phyloP scores from a whole-genome alignment of 1,284 basidiomycete genomes.

The Takashimella tepidaria region DNA sequence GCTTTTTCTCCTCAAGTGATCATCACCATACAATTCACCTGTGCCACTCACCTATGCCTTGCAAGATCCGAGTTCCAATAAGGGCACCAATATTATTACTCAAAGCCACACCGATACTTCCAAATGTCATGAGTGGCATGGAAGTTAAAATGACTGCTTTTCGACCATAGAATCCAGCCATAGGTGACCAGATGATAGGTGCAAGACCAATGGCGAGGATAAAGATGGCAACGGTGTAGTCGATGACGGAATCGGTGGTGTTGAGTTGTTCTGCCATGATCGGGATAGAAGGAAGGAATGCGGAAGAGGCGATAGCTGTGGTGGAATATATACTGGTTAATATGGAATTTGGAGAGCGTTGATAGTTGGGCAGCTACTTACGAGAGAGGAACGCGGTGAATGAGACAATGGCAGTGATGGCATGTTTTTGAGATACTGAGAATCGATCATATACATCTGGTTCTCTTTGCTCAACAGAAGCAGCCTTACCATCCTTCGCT shows the following conservation, averaged over 20 bases:
- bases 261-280: constrained; percentile 59
- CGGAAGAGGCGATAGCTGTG: constrained; percentile 61
- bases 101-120: constrained; percentile 57
- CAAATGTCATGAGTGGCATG: constrained; percentile 58
- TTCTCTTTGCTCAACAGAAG: background rate
- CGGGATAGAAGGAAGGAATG: constrained; percentile 65
- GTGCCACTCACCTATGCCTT: constrained; percentile 55
- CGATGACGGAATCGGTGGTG: constrained; percentile 56
- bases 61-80: constrained; percentile 60
- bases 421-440: constrained; percentile 49
- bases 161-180: constrained; percentile 58
- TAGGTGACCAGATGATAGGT: constrained; percentile 55
- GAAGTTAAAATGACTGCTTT: constrained; percentile 57
- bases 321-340: background rate
- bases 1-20: too few species aligned
- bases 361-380: constrained; percentile 33
- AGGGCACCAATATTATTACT: constrained; percentile 53
- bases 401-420: constrained; percentile 55
- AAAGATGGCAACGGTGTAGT: constrained; percentile 53
- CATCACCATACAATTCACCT: background rate
- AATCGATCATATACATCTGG: constrained; percentile 55
- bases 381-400: constrained; percentile 55
- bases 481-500: background rate
- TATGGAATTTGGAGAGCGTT: background rate
- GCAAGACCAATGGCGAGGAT: constrained; percentile 44